Percentiles rank a stretch among this genome's conserved stretches.
Evolutionary conservation across 75 land plant species (phyloP).

Genomic region (Pinus albicaulis): DNA sequence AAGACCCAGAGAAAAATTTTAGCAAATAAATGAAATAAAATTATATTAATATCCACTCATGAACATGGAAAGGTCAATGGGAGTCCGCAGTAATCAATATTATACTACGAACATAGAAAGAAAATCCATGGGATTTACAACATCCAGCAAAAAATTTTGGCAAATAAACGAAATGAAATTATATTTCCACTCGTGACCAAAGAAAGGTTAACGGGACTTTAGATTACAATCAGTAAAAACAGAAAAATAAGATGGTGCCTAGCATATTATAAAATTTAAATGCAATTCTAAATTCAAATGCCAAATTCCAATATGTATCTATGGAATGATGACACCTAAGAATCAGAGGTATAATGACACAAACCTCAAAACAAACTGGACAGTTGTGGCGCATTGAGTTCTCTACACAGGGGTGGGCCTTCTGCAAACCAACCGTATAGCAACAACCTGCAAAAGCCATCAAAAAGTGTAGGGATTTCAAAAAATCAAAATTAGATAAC

Average conservation of each 20-base stretch:
- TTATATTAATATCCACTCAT: no score
- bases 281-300: no score
- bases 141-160: not conserved
- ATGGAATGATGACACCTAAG: not conserved
- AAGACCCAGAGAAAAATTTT: not conserved
- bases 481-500: no score
- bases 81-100: no score
- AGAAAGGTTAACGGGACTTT: not conserved
- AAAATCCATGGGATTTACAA: not conserved
- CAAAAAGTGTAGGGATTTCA: not conserved
- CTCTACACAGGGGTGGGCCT: conserved; percentile 75
- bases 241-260: not conserved
- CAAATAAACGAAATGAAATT: no score
- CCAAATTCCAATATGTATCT: no score
- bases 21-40: no score
- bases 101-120: conserved; percentile 45
- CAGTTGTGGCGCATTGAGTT: conserved; percentile 95
- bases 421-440: conserved; percentile 52
- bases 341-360: not conserved
- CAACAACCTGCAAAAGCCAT: conserved; percentile 62
- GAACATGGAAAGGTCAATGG: no score
- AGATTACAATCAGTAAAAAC: not conserved
- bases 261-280: not conserved
- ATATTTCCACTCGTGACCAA: not conserved
- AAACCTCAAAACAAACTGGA: conserved; percentile 94